phyloP scores from a whole-genome alignment of 2,329 filamentous ascomycete genomes.

The Didymosphaeria variabile region DNA sequence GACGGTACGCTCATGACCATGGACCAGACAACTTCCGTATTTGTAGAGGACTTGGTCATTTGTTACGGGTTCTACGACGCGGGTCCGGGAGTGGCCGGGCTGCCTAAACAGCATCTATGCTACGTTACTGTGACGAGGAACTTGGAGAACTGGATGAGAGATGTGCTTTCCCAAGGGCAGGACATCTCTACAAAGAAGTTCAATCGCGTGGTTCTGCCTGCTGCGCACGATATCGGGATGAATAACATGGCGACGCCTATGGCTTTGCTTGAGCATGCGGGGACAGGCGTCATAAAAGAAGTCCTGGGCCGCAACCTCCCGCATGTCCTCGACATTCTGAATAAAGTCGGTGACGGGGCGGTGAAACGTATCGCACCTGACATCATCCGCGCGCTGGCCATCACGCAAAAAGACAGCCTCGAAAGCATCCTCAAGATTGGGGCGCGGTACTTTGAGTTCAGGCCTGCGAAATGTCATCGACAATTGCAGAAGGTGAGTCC shows the following conservation, averaged over 20 bases:
- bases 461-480: conserved; percentile 59
- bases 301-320: conserved; percentile 39
- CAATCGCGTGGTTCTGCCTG: conserved; percentile 55
- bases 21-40: conserved; percentile 40
- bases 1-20: conserved; percentile 51
- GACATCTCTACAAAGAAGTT: conserved; percentile 54
- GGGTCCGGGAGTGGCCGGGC: conserved; percentile 54
- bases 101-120: conserved; percentile 56
- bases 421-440: conserved; percentile 57
- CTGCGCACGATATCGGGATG: conserved; percentile 62
- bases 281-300: conserved; percentile 42
- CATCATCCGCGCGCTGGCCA: conserved; percentile 60
- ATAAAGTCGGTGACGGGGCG: conserved; percentile 38
- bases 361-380: conserved; percentile 45
- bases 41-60: conserved; percentile 51
- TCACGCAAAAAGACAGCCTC: conserved; percentile 62
- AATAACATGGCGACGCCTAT: conserved; percentile 58
- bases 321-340: conserved; percentile 34
- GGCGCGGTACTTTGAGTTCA: conserved; percentile 63
- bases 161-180: conserved; percentile 52
- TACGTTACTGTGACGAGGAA: conserved; percentile 57
- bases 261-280: conserved; percentile 51
- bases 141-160: conserved; percentile 56
- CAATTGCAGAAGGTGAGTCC: conserved; percentile 48
- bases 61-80: conserved; percentile 61